Percentiles rank a stretch among this genome's conserved stretches.
Conservation (phyloP, 139 green algal genomes). For the Chlorella sorokiniana region DNA sequence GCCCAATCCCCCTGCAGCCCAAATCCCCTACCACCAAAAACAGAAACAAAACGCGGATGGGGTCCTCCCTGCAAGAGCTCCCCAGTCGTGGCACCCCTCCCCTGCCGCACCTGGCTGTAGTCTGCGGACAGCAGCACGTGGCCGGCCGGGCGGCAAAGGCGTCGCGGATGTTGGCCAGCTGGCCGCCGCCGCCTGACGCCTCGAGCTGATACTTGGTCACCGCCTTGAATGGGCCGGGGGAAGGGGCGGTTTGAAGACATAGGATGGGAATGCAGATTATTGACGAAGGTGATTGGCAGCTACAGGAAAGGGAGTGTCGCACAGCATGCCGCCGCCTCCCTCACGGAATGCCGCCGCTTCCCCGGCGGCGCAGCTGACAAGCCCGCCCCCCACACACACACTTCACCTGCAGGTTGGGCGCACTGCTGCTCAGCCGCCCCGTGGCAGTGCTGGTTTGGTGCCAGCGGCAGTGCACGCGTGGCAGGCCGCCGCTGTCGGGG, state of each 20-base stretch:
- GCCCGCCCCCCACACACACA: background rate
- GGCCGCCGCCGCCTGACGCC: background rate
- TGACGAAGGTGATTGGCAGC: too few relatives aligned
- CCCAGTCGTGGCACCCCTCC: too few relatives aligned
- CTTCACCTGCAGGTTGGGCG: slow-evolving; percentile 70
- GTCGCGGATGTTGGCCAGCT: slow-evolving; percentile 49
- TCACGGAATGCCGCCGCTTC: too few relatives aligned
- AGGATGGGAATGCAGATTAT: background rate
- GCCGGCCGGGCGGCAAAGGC: slow-evolving; percentile 56
- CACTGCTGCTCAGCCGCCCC: slow-evolving; percentile 59
- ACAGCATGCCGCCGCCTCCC: too few relatives aligned
- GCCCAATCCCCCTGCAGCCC: too few relatives aligned
- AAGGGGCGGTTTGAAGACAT: background rate
- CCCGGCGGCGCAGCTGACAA: background rate
- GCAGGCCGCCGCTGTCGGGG: background rate
- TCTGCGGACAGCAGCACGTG: slow-evolving; percentile 36
- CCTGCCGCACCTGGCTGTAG: slow-evolving; percentile 37
- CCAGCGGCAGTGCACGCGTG: slow-evolving; percentile 62
- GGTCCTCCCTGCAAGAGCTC: too few relatives aligned
- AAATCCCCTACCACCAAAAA: too few relatives aligned
- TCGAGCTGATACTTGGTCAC: slow-evolving; percentile 61
- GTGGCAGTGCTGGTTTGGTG: slow-evolving; percentile 73
- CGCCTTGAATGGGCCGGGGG: slow-evolving; percentile 38
- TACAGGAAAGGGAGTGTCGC: too few relatives aligned
- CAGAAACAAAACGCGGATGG: too few relatives aligned